These are phyloP conservation scores for Fusarium sp. DNA, from an alignment of 2,329 filamentous ascomycete genomes.

Conservation along the genomic window DNA sequence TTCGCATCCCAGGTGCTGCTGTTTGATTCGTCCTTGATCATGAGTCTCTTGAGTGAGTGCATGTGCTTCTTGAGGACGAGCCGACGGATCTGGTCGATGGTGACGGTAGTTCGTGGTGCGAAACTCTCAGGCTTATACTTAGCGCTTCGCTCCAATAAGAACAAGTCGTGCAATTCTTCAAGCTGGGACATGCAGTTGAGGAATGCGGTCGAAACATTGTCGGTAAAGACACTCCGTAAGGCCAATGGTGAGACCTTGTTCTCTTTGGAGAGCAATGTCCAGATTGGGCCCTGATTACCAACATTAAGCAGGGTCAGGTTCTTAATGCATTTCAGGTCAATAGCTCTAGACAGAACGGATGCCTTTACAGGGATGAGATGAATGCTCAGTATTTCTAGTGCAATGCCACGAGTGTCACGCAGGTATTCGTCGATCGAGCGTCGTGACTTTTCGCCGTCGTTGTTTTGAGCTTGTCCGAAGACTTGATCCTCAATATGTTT, in stretches of 20 bases:
- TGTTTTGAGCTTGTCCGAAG: conserved; percentile 31
- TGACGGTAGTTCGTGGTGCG: conserved; percentile 59
- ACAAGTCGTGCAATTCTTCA: conserved; percentile 65
- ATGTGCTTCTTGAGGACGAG: conserved; percentile 68
- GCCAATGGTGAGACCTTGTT: conserved; percentile 62
- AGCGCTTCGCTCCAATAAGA: conserved; percentile 64
- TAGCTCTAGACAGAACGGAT: conserved; percentile 63
- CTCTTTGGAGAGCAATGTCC: conserved; percentile 65
- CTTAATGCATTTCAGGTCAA: conserved; percentile 67
- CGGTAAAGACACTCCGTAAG: conserved; percentile 69
- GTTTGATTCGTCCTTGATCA: conserved; percentile 67
- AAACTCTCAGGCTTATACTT: conserved; percentile 65
- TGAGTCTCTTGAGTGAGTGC: conserved; percentile 62
- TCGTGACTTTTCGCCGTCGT: conserved; percentile 29
- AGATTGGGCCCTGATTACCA: conserved; percentile 69
- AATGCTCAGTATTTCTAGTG: conserved; percentile 64
- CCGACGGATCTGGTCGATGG: conserved; percentile 68
- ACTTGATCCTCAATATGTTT: conserved; percentile 45
- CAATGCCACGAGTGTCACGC: conserved; percentile 66
- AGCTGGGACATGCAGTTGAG: conserved; percentile 64
- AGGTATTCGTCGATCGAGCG: conserved; percentile 62
- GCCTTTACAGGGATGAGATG: conserved; percentile 70
- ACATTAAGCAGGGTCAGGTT: conserved; percentile 71
- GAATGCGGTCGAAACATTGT: conserved; percentile 68
- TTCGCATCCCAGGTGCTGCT: conserved; percentile 67